Evolutionary conservation across 352 stramenopile genomes (phyloP), one percentile per base, ranked within the genome.

Genomic region (Pythium monospermum): DNA sequence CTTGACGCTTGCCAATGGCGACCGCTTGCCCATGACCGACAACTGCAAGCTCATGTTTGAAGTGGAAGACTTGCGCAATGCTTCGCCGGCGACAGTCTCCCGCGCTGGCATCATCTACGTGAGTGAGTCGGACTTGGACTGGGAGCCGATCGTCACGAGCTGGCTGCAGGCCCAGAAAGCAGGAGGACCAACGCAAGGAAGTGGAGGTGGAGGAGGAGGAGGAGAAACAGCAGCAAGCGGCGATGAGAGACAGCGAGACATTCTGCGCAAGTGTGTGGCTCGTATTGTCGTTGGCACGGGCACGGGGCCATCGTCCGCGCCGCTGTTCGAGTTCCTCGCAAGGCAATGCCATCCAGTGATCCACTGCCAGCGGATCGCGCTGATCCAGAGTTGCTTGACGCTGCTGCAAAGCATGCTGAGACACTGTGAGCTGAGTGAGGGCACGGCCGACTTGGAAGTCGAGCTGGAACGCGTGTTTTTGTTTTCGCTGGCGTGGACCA

Each of bases 21-120:
- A 98, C 67, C 86, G 94, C 51, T 98, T 98, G 52, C 94, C 94
- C 15, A 72, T 98, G 13, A 98, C 97, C 61, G 73, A 87, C 18
- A 87, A 98, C 68, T 98, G 98, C 94, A 73, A 89, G 36, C 96
- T 98, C 86, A 97, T 98, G 56, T 98, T 98, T 60, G 95, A 98
- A 68, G 98, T 98, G 58, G 81, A 91, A 22, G 91, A 98, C 71
- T 75, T 98, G 16, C 84, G 96, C 47, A 97, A 97, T 53, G 95
- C 94, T 16, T 98, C 94, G 19, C 95, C 95, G 3, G 93, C 95
- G 10, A 98, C 95, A 0, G 94, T 98, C 8, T 97, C 84, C 18
- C 90, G 95, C 15, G 94, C 95, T 21, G 94, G 93, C 43, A 98
- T 98, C 39, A 51, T 98, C 32, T 98, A 98, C 64, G 97, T 98